These are phyloP conservation scores for Apophysomyces sp. DNA, from an alignment of 371 early-diverging fungal genomes.

Conservation along the genomic window DNA sequence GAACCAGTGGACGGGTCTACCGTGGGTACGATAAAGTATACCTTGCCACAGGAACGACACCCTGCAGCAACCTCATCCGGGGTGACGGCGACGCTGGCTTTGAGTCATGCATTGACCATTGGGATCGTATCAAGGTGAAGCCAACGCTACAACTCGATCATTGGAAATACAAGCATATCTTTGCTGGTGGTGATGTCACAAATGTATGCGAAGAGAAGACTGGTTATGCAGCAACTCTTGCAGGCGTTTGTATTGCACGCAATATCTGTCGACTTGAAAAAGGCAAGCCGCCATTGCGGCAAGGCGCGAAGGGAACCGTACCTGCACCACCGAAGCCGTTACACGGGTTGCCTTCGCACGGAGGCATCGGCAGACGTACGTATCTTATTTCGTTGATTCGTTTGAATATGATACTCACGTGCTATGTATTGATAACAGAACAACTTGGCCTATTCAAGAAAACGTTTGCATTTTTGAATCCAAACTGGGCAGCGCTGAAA, in stretches of 20 bases:
- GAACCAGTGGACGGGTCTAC: conserved; percentile 29
- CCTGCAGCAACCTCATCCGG: conserved; percentile 22
- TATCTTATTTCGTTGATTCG: too few relatives aligned
- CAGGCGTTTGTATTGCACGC: conserved; percentile 38
- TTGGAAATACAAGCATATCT: conserved; percentile 53
- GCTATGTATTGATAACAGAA: conserved; percentile 11
- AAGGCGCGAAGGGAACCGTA: conserved; percentile 36
- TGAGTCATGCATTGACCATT: conserved; percentile 26
- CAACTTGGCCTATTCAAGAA: conserved; percentile 18
- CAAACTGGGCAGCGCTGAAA: conserved; percentile 36
- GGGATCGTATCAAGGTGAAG: conserved; percentile 47
- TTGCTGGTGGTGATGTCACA: conserved; percentile 65
- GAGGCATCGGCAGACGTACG: conserved; percentile 35
- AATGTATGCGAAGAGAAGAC: conserved; percentile 58
- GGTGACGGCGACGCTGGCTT: conserved; percentile 20
- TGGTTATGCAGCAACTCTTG: conserved; percentile 54
- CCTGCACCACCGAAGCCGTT: conserved; percentile 27
- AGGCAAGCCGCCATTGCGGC: conserved; percentile 29
- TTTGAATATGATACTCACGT: background rate
- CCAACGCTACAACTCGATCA: conserved; percentile 62
- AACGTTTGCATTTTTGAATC: conserved; percentile 30
- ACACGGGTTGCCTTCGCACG: conserved; percentile 24
- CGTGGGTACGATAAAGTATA: conserved; percentile 36
- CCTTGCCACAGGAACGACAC: conserved; percentile 37
- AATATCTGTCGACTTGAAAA: conserved; percentile 46